Evolutionary conservation across 331 rosid genomes (phyloP), one percentile per base, ranked within the genome.

Genomic region (Saraca asoca): DNA sequence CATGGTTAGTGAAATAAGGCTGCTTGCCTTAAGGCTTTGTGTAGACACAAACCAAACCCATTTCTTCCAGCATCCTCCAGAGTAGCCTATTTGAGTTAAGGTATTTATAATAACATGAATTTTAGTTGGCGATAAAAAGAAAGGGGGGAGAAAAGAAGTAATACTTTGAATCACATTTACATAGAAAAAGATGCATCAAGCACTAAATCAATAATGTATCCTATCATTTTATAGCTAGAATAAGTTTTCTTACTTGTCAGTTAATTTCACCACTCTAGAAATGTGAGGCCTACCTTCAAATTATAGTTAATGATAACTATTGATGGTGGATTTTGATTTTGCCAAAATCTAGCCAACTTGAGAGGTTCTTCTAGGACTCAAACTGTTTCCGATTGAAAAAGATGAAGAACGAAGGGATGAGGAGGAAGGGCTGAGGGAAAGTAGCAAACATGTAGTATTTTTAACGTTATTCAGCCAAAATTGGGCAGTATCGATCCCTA

Each of bases 1-100:
- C 97, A 38, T 96, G 98, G 42, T 92, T 96, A 12, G 72, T 6
- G 62, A 89, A 89, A 80, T 92, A 96, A 57, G 98, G 98, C 58
- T 89, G 98, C 86, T 92, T 96, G 74, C 98, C 98, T 83, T 92
- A 96, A 15, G 98, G 98, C 80, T 92, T 92, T 41, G 96, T 81
- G 69, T 92, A 92, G 73, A 92, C 84, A 75, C 98, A 75, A 77
- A 92, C 96, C 72, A 92, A 85, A 68, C 98, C 96, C 98, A 92
- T 89, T 73, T 83, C 98, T 12, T 92, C 98, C 98, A 96, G 89
- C 98, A 92, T 92, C 80, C 85, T 87, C 16, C 86, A 75, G 12
- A 89, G 98, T 24, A 92, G 80, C 85, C 96, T 89, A 85, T 92
- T 96, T 0, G 89, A 83, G 80, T 92, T 92, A 66, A 92, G 85